Evolutionary conservation across 345 rosid species (phyloP).

Genomic region (Anacardium occidentale): DNA sequence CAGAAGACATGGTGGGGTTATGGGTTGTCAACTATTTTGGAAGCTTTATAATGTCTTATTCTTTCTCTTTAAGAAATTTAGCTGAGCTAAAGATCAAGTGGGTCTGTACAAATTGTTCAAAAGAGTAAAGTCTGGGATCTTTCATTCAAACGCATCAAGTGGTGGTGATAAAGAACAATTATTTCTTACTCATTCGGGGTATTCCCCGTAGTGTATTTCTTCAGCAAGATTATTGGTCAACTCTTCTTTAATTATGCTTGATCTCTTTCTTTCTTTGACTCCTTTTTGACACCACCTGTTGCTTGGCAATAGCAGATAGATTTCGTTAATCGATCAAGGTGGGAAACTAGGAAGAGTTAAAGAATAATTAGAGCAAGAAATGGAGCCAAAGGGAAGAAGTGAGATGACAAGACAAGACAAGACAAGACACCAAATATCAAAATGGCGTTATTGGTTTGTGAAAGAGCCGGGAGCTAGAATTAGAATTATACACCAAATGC

Average conservation of each 20-base stretch:
- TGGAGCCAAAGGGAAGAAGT: conserved; percentile 19
- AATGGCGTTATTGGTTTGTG: too few species aligned
- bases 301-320: background rate
- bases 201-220: conserved; percentile 23
- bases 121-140: background rate
- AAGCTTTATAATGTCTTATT: conserved; percentile 29
- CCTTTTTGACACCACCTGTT: conserved; percentile 9
- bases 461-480: too few species aligned
- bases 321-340: background rate
- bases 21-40: conserved; percentile 35
- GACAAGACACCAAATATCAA: too few species aligned
- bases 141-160: conserved; percentile 16
- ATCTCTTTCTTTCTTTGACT: background rate
- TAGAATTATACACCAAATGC: background rate
- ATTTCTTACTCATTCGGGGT: conserved; percentile 50
- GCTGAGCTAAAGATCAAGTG: conserved; percentile 24
- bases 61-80: conserved; percentile 19
- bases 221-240: conserved; percentile 35
- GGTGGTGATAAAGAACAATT: conserved; percentile 18
- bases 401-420: background rate
- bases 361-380: background rate
- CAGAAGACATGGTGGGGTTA: conserved; percentile 27
- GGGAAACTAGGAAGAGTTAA: too few species aligned
- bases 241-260: conserved; percentile 1
- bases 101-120: conserved; percentile 11